These are phyloP conservation scores for Stagonosporopsis chrysanthemi DNA, from an alignment of 2,329 filamentous ascomycete species.

Conservation along the genomic window DNA sequence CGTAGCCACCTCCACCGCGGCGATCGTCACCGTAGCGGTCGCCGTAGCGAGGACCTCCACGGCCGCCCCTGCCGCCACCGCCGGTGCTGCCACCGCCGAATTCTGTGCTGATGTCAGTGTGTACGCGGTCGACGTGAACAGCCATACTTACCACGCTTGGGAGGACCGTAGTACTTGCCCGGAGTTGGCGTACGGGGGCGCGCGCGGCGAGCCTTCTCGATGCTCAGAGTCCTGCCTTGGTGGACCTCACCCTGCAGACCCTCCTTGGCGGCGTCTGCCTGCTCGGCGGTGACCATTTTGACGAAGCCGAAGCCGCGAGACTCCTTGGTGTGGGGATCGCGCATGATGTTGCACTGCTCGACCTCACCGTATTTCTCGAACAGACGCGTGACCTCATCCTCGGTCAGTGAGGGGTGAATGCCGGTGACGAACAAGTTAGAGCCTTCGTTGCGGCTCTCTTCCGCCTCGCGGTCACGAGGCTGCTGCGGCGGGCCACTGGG, in stretches of 20 bases:
- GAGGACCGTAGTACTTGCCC: conserved; percentile 98
- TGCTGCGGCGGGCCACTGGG: conserved; percentile 58
- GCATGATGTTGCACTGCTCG: conserved; percentile 99
- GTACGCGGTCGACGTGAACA: neutral
- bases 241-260: conserved; percentile 94
- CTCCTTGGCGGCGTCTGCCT: conserved; percentile 96
- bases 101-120: conserved; percentile 46
- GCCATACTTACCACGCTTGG: conserved; percentile 82
- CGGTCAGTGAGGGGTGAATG: conserved; percentile 89
- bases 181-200: conserved; percentile 95
- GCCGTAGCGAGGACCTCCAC: conserved; percentile 60
- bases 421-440: conserved; percentile 99
- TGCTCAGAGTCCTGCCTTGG: conserved; percentile 94
- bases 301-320: conserved; percentile 99
- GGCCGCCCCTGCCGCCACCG: conserved; percentile 53
- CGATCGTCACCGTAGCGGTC: conserved; percentile 57
- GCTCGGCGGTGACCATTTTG: conserved; percentile 95
- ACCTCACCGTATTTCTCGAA: conserved; percentile 99
- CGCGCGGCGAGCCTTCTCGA: conserved; percentile 96
- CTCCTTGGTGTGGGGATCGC: conserved; percentile 97
- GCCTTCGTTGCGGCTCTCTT: conserved; percentile 87
- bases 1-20: conserved; percentile 56
- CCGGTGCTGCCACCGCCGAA: conserved; percentile 54
- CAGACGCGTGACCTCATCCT: conserved; percentile 89
- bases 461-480: conserved; percentile 68